Percentiles rank a stretch among this genome's conserved stretches.
Conservation (phyloP, 2,329 filamentous ascomycete species). For the Cytospora piceae region DNA sequence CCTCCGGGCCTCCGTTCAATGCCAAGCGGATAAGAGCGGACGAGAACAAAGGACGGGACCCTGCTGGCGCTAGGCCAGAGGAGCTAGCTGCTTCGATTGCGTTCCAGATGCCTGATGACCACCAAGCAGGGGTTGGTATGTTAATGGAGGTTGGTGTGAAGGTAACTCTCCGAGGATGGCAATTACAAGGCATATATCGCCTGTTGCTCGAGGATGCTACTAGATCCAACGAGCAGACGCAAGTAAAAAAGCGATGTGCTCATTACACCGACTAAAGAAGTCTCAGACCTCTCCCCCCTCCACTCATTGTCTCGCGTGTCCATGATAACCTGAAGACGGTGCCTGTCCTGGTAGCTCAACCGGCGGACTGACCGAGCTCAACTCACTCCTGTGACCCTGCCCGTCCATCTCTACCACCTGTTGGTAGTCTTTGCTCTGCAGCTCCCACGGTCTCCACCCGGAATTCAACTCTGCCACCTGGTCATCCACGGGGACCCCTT, state of each 20-base stretch:
- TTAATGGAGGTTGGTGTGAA: not conserved
- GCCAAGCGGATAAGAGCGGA: too few relatives aligned
- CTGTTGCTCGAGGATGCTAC: not conserved
- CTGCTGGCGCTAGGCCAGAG: too few relatives aligned
- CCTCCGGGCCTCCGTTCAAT: too few relatives aligned
- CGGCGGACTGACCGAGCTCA: not conserved
- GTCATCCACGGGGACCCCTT: not conserved
- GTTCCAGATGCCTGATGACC: not conserved
- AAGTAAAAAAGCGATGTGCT: not conserved
- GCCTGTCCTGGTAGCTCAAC: conserved; percentile 5
- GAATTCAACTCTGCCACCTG: not conserved
- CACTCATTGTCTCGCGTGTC: not conserved
- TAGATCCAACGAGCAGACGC: not conserved
- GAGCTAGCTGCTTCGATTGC: too few relatives aligned
- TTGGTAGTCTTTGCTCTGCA: not conserved
- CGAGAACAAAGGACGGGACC: not conserved
- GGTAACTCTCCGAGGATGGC: not conserved
- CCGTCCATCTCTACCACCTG: not conserved
- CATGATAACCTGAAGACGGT: not conserved
- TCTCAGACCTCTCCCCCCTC: not conserved
- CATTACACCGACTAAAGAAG: not conserved
- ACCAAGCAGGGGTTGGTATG: not conserved
- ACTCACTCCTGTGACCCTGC: not conserved
- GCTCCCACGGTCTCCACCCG: conserved; percentile 4
- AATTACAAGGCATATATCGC: not conserved